These are phyloP conservation scores for Trichopus zeylanicus DNA, from an alignment of 116 monocot genomes.

Conservation along the genomic window DNA sequence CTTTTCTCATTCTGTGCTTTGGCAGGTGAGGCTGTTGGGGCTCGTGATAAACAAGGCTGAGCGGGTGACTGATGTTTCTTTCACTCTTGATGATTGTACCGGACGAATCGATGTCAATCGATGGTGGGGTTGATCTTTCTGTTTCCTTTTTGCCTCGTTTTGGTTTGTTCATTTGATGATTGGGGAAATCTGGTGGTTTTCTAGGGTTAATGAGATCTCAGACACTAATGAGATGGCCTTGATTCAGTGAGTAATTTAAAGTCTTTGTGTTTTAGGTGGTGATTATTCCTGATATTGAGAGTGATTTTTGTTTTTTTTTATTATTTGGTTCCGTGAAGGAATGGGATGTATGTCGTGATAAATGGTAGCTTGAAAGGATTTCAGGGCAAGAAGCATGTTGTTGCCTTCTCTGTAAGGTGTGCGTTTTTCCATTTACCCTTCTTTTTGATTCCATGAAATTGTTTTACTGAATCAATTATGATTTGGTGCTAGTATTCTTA, in stretches of 20 bases:
- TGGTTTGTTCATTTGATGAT: too few species aligned
- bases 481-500: too few species aligned
- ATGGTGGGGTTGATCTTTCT: slow-evolving; percentile 69
- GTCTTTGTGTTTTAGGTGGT: background rate
- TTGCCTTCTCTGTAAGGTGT: slow-evolving; percentile 80
- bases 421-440: background rate
- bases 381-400: slow-evolving; percentile 71
- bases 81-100: slow-evolving; percentile 83
- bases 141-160: too few species aligned
- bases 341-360: slow-evolving; percentile 88
- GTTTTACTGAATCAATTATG: slow-evolving; percentile 2
- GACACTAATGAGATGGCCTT: slow-evolving; percentile 76
- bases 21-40: slow-evolving; percentile 67
- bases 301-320: background rate
- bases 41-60: slow-evolving; percentile 66
- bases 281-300: too few species aligned
- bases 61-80: slow-evolving; percentile 77
- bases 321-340: slow-evolving; percentile 23
- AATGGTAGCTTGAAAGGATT: slow-evolving; percentile 84
- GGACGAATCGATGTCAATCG: slow-evolving; percentile 63
- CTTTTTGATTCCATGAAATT: background rate
- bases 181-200: too few species aligned
- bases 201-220: slow-evolving; percentile 71
- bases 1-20: background rate
- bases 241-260: slow-evolving; percentile 50